Percentiles rank a stretch among this genome's conserved stretches.
phyloP scores from a whole-genome alignment of 106 monocot genomes.

The Dioscorea dumetorum region DNA sequence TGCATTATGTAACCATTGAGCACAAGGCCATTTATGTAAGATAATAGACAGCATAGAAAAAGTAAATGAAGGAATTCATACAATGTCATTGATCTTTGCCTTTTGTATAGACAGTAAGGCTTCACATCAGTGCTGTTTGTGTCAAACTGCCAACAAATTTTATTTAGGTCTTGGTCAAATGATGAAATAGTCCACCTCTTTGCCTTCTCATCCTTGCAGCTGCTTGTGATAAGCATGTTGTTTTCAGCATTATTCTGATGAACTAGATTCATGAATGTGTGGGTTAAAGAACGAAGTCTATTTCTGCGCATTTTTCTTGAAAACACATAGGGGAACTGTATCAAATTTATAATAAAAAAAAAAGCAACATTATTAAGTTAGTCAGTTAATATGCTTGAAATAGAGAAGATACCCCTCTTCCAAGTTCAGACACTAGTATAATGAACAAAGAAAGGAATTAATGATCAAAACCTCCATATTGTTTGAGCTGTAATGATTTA shows the following conservation, averaged over 20 bases:
- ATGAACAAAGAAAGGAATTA: background rate
- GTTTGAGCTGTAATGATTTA: slow-evolving; percentile 67
- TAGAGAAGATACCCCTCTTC: background rate
- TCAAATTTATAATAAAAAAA: slow-evolving; percentile 1
- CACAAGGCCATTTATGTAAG: background rate
- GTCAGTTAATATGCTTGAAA: background rate
- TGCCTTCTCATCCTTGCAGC: slow-evolving; percentile 45
- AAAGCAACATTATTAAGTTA: background rate
- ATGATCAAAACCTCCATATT: slow-evolving; percentile 72
- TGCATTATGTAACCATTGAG: slow-evolving; percentile 6
- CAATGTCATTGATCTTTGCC: slow-evolving; percentile 18
- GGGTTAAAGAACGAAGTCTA: slow-evolving; percentile 3
- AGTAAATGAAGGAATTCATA: slow-evolving; percentile 8
- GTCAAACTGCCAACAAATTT: slow-evolving; percentile 53
- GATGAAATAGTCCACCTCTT: slow-evolving; percentile 40
- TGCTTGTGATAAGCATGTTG: slow-evolving; percentile 27
- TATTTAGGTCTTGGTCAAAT: slow-evolving; percentile 14
- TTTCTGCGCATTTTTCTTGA: slow-evolving; percentile 11
- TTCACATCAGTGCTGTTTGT: slow-evolving; percentile 15
- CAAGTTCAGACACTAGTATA: background rate
- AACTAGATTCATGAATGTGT: slow-evolving; percentile 7
- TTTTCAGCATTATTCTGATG: slow-evolving; percentile 5
- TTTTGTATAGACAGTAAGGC: slow-evolving; percentile 44
- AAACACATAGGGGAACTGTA: slow-evolving; percentile 39
- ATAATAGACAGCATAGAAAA: background rate